Evolutionary conservation across 2,329 filamentous ascomycete genomes (phyloP).

Genomic region (Ceratocystis destructans): DNA sequence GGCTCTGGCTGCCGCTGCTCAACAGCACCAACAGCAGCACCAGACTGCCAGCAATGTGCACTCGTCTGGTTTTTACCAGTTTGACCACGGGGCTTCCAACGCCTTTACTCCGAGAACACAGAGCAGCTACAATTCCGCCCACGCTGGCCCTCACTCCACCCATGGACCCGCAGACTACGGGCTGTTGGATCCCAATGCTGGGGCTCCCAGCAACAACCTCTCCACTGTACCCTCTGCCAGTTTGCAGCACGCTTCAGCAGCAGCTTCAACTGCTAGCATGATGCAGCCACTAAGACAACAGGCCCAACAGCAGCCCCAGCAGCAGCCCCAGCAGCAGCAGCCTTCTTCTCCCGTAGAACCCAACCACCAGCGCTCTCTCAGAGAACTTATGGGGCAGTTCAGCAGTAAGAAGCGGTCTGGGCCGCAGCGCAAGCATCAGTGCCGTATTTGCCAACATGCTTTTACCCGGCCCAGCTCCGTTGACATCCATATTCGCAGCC

Average conservation of each 20-base stretch:
- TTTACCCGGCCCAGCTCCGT: slow-evolving; percentile 90
- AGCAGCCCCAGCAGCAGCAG: slow-evolving; percentile 3
- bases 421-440: slow-evolving; percentile 98
- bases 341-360: slow-evolving; percentile 7
- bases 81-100: background rate
- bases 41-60: background rate
- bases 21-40: slow-evolving; percentile 8
- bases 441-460: slow-evolving; percentile 95
- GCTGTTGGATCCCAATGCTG: background rate
- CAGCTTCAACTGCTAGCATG: background rate
- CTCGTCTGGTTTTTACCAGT: background rate
- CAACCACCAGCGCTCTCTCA: slow-evolving; percentile 12
- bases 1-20: background rate
- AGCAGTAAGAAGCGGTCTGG: slow-evolving; percentile 92
- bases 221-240: background rate
- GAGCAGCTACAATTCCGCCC: background rate
- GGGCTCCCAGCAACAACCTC: background rate
- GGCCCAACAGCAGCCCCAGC: background rate
- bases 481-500: slow-evolving; percentile 97
- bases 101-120: slow-evolving; percentile 16
- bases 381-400: slow-evolving; percentile 86
- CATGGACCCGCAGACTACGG: background rate
- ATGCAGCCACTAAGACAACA: background rate
- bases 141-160: background rate
- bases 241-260: background rate